Evolutionary conservation across 768 basidiomycete genomes (phyloP).

Genomic region (Dentipellis sp.): DNA sequence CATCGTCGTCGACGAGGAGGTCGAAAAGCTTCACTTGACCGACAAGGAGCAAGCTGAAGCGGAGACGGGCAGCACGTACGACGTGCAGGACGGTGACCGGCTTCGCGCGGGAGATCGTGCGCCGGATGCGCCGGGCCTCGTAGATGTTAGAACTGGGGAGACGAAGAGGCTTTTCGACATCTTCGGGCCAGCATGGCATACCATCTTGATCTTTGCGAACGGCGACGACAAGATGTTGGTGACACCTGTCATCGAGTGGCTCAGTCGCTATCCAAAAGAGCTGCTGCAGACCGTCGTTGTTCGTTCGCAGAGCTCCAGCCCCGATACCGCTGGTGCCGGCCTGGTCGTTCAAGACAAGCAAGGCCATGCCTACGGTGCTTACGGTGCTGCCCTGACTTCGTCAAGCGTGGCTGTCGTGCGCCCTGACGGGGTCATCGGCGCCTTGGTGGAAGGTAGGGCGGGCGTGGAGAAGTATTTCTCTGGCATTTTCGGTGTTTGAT

Average conservation of each 20-base stretch:
- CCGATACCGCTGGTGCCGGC: not conserved
- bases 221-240: not conserved
- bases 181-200: conserved; percentile 8
- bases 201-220: conserved; percentile 9
- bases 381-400: not conserved
- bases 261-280: not conserved
- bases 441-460: not conserved
- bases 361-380: conserved; percentile 6
- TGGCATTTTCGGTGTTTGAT: not conserved
- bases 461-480: conserved; percentile 2
- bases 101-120: conserved; percentile 12
- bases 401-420: conserved; percentile 1
- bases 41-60: not conserved
- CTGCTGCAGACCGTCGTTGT: not conserved
- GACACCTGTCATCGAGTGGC: not conserved
- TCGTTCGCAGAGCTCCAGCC: not conserved
- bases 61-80: not conserved
- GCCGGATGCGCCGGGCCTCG: conserved; percentile 9
- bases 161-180: conserved; percentile 5
- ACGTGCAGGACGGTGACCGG: not conserved
- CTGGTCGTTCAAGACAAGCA: not conserved
- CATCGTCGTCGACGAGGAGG: conserved; percentile 8
- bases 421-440: conserved; percentile 8
- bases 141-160: not conserved
- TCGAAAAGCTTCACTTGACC: not conserved